phyloP scores from a whole-genome alignment of 225 moss, liverwort and hornwort species.

The Ulota crispa region DNA sequence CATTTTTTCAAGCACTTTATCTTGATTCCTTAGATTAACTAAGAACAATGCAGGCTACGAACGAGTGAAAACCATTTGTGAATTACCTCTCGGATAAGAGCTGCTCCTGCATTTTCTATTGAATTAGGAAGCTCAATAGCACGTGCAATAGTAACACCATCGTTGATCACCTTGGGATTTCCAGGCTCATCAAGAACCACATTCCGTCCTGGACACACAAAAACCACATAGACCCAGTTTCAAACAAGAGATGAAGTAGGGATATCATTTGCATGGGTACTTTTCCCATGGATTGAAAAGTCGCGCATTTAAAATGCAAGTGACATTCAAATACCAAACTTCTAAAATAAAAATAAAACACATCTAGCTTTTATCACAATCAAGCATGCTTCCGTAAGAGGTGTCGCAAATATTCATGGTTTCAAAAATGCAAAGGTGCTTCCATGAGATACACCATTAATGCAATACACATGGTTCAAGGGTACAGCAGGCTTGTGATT shows the following conservation, averaged over 20 bases:
- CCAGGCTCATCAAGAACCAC: conserved; percentile 93
- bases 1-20: not conserved
- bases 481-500: not conserved
- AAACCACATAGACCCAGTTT: conserved; percentile 18
- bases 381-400: not conserved
- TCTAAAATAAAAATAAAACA: not conserved
- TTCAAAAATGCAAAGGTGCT: not conserved
- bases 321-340: not conserved
- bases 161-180: conserved; percentile 88
- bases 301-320: not conserved
- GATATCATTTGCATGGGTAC: not conserved
- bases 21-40: conserved; percentile 8
- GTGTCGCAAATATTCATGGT: not conserved
- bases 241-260: not conserved
- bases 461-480: not conserved
- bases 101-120: conserved; percentile 89
- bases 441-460: not conserved
- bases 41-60: not conserved
- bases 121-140: conserved; percentile 85
- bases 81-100: conserved; percentile 82
- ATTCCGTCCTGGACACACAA: conserved; percentile 61
- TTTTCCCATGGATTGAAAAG: not conserved
- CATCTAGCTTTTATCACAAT: not conserved
- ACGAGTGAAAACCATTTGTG: not conserved
- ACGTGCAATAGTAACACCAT: conserved; percentile 89